Evolutionary conservation across 2,329 filamentous ascomycete species (phyloP).

Genomic region (Trichoderma endophyticum): DNA sequence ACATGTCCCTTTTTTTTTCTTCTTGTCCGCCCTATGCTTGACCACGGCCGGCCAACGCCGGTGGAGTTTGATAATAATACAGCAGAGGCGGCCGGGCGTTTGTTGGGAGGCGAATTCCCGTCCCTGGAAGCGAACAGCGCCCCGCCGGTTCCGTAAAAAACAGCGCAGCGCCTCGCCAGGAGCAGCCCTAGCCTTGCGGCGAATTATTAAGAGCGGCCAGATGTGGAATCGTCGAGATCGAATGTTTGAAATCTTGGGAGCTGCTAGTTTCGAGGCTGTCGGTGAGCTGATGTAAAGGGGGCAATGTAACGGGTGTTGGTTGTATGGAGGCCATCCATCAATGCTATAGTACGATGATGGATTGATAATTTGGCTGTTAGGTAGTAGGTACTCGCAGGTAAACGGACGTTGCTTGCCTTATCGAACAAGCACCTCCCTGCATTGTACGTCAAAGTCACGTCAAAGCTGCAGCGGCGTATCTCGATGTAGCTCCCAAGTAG

Average conservation of each 20-base stretch:
- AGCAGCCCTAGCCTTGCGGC: conserved; percentile 4
- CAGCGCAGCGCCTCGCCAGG: not conserved
- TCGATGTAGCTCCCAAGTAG: not conserved
- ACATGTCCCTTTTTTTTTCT: not conserved
- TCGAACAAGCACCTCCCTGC: not conserved
- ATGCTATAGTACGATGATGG: not conserved
- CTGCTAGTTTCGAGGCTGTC: not conserved
- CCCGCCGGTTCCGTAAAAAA: conserved; percentile 19
- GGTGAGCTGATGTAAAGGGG: not conserved
- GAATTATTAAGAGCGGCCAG: not conserved
- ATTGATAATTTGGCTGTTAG: not conserved
- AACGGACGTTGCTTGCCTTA: not conserved
- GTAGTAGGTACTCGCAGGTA: no score
- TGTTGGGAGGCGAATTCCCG: conserved; percentile 9
- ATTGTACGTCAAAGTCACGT: not conserved
- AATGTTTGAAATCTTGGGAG: not conserved
- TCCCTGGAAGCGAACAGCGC: not conserved
- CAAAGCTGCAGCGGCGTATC: not conserved
- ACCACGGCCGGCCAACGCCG: not conserved
- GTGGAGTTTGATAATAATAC: not conserved
- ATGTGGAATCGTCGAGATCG: not conserved
- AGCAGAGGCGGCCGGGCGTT: not conserved
- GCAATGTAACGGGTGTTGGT: not conserved
- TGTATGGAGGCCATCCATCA: not conserved
- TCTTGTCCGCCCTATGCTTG: not conserved